These are phyloP conservation scores for Hypoxylon rickii DNA, from an alignment of 495 filamentous ascomycete species.

Conservation along the genomic window DNA sequence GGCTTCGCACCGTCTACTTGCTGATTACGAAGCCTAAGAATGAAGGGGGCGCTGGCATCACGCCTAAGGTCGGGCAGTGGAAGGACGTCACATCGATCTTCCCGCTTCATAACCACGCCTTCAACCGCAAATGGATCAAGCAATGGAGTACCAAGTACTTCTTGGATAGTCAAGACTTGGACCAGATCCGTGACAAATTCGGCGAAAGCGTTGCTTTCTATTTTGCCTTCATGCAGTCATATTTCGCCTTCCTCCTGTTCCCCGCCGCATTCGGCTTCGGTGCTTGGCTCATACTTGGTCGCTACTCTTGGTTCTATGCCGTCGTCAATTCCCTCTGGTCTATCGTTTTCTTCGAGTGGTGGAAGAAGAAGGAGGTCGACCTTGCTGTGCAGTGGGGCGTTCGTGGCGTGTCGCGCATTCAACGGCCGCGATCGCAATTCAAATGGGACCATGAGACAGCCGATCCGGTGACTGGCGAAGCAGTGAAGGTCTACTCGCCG, in stretches of 20 bases:
- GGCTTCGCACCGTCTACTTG: slow-evolving; percentile 80
- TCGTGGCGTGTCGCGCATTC: slow-evolving; percentile 81
- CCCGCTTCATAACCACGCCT: slow-evolving; percentile 82
- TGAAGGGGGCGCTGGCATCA: slow-evolving; percentile 90
- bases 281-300: slow-evolving; percentile 80
- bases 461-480: slow-evolving; percentile 87
- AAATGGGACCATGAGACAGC: slow-evolving; percentile 71
- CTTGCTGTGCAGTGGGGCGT: slow-evolving; percentile 92
- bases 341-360: slow-evolving; percentile 91
- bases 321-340: slow-evolving; percentile 84
- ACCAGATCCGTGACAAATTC: slow-evolving; percentile 83
- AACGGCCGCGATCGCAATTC: slow-evolving; percentile 76
- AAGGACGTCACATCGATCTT: slow-evolving; percentile 83
- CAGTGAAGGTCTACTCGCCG: slow-evolving; percentile 74
- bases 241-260: slow-evolving; percentile 83
- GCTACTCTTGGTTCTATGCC: slow-evolving; percentile 83
- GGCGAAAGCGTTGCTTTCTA: slow-evolving; percentile 97
- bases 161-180: slow-evolving; percentile 75
- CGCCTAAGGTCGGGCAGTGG: slow-evolving; percentile 81
- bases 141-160: slow-evolving; percentile 84
- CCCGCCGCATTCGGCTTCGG: slow-evolving; percentile 82
- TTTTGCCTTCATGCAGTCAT: slow-evolving; percentile 93
- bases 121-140: slow-evolving; percentile 90
- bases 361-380: slow-evolving; percentile 93
- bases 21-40: slow-evolving; percentile 80